Percentiles rank a stretch among this genome's conserved stretches.
Conservation (phyloP, 179 eudicot species). For the Monotropa hypopitys region DNA sequence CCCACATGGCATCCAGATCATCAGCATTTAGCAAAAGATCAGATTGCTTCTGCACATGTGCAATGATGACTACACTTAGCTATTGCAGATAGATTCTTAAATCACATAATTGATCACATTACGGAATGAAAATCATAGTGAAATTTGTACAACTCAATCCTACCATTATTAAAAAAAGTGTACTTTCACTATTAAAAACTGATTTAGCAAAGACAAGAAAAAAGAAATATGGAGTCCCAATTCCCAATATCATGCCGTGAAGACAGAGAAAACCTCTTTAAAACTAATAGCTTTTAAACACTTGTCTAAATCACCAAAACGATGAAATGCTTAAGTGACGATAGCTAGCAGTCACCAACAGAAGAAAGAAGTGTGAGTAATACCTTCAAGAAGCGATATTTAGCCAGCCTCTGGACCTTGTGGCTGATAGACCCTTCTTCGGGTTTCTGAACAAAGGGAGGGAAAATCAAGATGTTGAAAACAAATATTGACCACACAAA, state of each 20-base stretch:
- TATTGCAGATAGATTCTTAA: not conserved
- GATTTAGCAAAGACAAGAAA: not conserved
- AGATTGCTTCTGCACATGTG: constrained; percentile 74
- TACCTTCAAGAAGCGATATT: constrained; percentile 94
- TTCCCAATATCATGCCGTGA: not conserved
- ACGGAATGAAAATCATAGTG: not conserved
- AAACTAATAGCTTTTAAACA: not conserved
- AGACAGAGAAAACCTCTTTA: not conserved
- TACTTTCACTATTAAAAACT: too few relatives aligned
- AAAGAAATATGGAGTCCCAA: not conserved
- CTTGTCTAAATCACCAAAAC: not conserved
- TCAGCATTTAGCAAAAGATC: constrained; percentile 96
- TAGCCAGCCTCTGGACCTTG: constrained; percentile 90
- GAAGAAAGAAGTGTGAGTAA: not conserved
- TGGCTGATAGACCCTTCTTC: constrained; percentile 95
- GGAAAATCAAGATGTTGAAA: not conserved
- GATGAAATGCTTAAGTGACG: not conserved
- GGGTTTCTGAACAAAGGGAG: constrained; percentile 53
- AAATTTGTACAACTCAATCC: not conserved
- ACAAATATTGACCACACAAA: not conserved
- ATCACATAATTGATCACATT: not conserved
- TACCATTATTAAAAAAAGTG: not conserved
- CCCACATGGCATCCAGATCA: constrained; percentile 99
- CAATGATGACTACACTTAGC: not conserved
- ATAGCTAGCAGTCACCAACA: not conserved